Base-by-base conservation (phyloP, 768 basidiomycete species). In the Multifurca ochricompacta region DNA sequence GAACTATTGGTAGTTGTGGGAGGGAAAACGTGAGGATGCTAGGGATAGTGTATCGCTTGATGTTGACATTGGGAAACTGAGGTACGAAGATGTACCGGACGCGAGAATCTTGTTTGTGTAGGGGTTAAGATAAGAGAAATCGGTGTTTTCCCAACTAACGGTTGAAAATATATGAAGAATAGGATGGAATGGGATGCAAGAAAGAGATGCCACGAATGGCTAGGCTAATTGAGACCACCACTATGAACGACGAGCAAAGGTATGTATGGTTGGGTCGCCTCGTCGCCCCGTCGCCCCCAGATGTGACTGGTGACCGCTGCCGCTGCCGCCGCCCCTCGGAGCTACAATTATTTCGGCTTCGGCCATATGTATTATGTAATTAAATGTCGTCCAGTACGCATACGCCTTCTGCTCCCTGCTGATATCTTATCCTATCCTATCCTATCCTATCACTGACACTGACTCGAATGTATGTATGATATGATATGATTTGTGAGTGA, bases 1-100 rank as follows among this genome's bases (percentile, higher is more conserved):
- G 88, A 0, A 79, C 73, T 32, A 74, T 75, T 42, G 72, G 73
- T 28, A 67, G 66, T 5, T 62, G 56, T 13, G 68, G 68, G 68
- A 64, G 2, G 83, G 78, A 7, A 82, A 74, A 48, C 79, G 75
- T 48, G 84, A 69, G 2, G 72, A 68, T 23, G 71, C 66, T 37
- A 70, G 65, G 3, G 74, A 70, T 4, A 67, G 65, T 23, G 69
- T 63, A 41, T 57, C 56, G 52, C 63, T 67, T 37, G 42, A 3
- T 44, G 34, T 51, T 40, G 59, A 59, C 53, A 61, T 61, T 35
- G 49, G 37, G 31, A 45, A n/a, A n/a, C 25, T 10, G 19, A 14
- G 25, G 25, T 11, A 8, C 11, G 30, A 44, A 25, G 31, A 28
- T 43, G n/a, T 27, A 25, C 2, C 32, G 36, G 14, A 32, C 19